Conservation (phyloP, 2,329 filamentous ascomycete species). For the Phoma herbarum region DNA sequence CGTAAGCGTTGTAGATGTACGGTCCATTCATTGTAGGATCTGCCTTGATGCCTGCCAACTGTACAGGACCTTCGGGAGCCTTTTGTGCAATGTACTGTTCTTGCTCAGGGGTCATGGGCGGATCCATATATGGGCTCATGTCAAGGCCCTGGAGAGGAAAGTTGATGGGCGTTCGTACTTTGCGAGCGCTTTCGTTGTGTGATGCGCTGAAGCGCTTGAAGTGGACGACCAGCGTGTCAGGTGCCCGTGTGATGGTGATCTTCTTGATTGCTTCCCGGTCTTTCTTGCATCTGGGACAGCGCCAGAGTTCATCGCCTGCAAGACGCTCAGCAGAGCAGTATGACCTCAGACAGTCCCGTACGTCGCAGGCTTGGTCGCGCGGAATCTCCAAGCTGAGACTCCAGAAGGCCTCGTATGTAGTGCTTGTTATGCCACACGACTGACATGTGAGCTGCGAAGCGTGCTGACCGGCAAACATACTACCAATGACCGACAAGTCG, state of each 20-base stretch:
- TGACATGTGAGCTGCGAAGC: conserved; percentile 68
- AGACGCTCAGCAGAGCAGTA: conserved; percentile 75
- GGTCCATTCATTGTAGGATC: conserved; percentile 61
- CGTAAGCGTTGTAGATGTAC: conserved; percentile 85
- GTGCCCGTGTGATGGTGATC: conserved; percentile 78
- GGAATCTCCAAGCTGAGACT: conserved; percentile 76
- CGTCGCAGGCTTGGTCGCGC: conserved; percentile 66
- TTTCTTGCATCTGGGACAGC: conserved; percentile 77
- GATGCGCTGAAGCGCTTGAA: conserved; percentile 75
- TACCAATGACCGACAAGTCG: conserved; percentile 79
- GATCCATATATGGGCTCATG: conserved; percentile 67
- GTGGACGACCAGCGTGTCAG: conserved; percentile 79
- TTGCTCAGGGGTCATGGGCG: conserved; percentile 52
- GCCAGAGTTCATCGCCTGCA: conserved; percentile 72
- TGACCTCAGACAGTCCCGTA: conserved; percentile 74
- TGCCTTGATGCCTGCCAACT: conserved; percentile 47
- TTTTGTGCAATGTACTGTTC: conserved; percentile 49
- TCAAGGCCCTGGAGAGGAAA: conserved; percentile 79
- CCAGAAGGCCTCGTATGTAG: conserved; percentile 75
- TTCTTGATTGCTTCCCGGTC: conserved; percentile 73
- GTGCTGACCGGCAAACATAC: conserved; percentile 79
- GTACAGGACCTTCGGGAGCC: conserved; percentile 36
- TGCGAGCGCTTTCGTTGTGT: conserved; percentile 65
- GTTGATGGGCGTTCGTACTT: conserved; percentile 74
- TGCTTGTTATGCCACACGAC: conserved; percentile 69